A percentile compares a stretch with the other conserved stretches of the same genome.
Conservation (phyloP, 768 basidiomycete genomes). For the Mycena vulgaris region DNA sequence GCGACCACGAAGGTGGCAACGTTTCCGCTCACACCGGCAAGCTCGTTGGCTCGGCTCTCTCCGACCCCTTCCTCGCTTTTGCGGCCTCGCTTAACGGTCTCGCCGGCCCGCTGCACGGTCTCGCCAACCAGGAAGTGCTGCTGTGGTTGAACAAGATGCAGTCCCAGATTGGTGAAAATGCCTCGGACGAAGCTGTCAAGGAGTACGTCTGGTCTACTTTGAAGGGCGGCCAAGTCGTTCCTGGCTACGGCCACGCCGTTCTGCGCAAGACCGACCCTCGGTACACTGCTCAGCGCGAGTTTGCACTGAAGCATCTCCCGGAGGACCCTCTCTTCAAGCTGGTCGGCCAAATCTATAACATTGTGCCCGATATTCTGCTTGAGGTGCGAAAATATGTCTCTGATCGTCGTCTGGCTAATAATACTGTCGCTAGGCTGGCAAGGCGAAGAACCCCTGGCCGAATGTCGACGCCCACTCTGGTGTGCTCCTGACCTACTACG, state of each 20-base stretch:
- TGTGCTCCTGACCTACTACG: constrained; percentile 88
- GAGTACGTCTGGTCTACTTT: constrained; percentile 97
- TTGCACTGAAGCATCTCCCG: constrained; percentile 88
- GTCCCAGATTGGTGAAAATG: constrained; percentile 86
- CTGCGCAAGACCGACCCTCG: constrained; percentile 94
- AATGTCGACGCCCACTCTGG: constrained; percentile 99
- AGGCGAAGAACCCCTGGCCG: constrained; percentile 96
- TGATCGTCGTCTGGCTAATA: neutral
- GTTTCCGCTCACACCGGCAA: constrained; percentile 97
- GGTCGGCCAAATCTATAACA: constrained; percentile 88
- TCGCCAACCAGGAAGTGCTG: constrained; percentile 98
- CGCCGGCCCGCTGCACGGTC: constrained; percentile 96
- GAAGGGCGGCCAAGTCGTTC: constrained; percentile 94
- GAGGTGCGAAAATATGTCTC: constrained; percentile 64
- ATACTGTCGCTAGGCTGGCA: constrained; percentile 73
- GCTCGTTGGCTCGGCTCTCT: constrained; percentile 94
- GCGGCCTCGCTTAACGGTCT: constrained; percentile 95
- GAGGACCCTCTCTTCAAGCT: constrained; percentile 95
- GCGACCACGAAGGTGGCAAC: constrained; percentile 98
- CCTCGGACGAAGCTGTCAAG: constrained; percentile 89
- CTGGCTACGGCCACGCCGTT: constrained; percentile 92
- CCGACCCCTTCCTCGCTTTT: constrained; percentile 97
- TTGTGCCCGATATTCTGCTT: constrained; percentile 92
- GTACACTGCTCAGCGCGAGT: constrained; percentile 92
- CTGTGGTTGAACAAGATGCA: constrained; percentile 97